A percentile compares a stretch with the other conserved stretches of the same genome.
phyloP scores from a whole-genome alignment of 2,329 filamentous ascomycete genomes.

The Sclerotinia minor region DNA sequence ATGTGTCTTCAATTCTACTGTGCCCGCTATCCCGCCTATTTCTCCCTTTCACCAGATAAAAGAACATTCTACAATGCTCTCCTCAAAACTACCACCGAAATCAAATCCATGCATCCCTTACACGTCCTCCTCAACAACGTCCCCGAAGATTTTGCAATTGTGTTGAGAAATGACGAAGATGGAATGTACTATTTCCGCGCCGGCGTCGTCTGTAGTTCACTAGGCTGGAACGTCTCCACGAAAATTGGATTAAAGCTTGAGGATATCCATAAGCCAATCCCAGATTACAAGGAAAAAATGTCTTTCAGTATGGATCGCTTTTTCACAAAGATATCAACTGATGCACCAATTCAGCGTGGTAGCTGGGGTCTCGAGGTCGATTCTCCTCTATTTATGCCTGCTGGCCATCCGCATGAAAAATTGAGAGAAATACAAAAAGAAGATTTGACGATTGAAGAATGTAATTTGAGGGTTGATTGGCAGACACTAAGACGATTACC shows the following conservation, averaged over 20 bases:
- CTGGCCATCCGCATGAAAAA: slow-evolving; percentile 63
- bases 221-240: slow-evolving; percentile 75
- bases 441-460: slow-evolving; percentile 56
- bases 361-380: slow-evolving; percentile 82
- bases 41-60: slow-evolving; percentile 57
- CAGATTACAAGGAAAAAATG: slow-evolving; percentile 87
- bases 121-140: slow-evolving; percentile 73
- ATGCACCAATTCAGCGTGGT: slow-evolving; percentile 76
- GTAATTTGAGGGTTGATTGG: slow-evolving; percentile 80
- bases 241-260: slow-evolving; percentile 72
- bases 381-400: slow-evolving; percentile 72
- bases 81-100: slow-evolving; percentile 59
- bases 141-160: slow-evolving; percentile 81
- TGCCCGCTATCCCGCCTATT: slow-evolving; percentile 73
- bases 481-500: slow-evolving; percentile 80
- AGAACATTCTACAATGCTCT: slow-evolving; percentile 68
- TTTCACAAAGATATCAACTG: slow-evolving; percentile 74
- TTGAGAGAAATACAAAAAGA: slow-evolving; percentile 59
- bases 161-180: slow-evolving; percentile 67
- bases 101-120: slow-evolving; percentile 64
- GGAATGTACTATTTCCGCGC: slow-evolving; percentile 75
- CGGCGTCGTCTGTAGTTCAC: slow-evolving; percentile 73
- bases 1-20: slow-evolving; percentile 80
- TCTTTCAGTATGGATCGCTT: slow-evolving; percentile 82
- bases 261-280: slow-evolving; percentile 72